phyloP scores from a whole-genome alignment of 2,329 filamentous ascomycete genomes.

The Lanzia echinophila region DNA sequence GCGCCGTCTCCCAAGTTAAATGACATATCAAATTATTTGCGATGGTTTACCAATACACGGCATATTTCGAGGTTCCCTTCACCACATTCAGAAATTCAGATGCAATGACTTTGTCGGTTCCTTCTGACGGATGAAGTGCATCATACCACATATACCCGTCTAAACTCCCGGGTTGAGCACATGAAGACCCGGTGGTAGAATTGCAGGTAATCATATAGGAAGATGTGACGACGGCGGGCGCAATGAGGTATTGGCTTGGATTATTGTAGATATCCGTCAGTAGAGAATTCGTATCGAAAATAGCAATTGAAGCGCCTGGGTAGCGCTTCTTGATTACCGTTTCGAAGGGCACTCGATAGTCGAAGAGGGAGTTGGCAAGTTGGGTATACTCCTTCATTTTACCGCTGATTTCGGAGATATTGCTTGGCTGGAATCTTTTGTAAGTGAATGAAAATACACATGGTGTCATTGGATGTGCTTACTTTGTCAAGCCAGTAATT shows the following conservation, averaged over 20 bases:
- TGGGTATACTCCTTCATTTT: slow-evolving; percentile 46
- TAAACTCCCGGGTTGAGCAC: slow-evolving; percentile 34
- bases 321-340: slow-evolving; percentile 40
- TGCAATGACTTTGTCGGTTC: slow-evolving; percentile 52
- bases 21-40: too few species aligned
- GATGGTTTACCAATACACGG: slow-evolving; percentile 29
- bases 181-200: slow-evolving; percentile 30
- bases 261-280: slow-evolving; percentile 58
- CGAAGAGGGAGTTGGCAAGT: slow-evolving; percentile 42
- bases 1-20: too few species aligned
- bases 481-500: slow-evolving; percentile 39
- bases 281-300: slow-evolving; percentile 61
- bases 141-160: slow-evolving; percentile 70
- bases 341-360: slow-evolving; percentile 44
- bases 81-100: slow-evolving; percentile 49
- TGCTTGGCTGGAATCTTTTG: slow-evolving; percentile 37
- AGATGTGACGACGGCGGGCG: slow-evolving; percentile 55
- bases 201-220: too few species aligned
- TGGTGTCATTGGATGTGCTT: neutral
- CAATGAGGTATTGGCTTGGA: slow-evolving; percentile 54
- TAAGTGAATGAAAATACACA: slow-evolving; percentile 19
- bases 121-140: slow-evolving; percentile 63
- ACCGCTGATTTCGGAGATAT: slow-evolving; percentile 40
- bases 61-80: slow-evolving; percentile 35
- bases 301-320: slow-evolving; percentile 53